These are phyloP conservation scores for Wickerhamomyces chambardii DNA, from an alignment of 805 yeast genomes.

Conservation along the genomic window DNA sequence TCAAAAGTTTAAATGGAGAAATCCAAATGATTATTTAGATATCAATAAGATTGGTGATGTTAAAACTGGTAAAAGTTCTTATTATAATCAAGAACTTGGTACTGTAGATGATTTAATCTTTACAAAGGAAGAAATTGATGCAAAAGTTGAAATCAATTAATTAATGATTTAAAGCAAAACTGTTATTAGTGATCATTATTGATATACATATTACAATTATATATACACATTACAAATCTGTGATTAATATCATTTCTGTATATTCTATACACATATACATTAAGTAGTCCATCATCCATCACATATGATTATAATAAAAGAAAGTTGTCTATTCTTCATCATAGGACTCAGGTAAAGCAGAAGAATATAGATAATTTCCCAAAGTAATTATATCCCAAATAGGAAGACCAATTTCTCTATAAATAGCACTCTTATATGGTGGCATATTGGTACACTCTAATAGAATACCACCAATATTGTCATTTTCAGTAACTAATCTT, in stretches of 20 bases:
- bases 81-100: constrained; percentile 26
- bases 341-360: constrained; percentile 2
- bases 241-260: too few species aligned
- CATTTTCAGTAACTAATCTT: constrained; percentile 12
- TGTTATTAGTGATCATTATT: too few species aligned
- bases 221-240: too few species aligned
- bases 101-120: constrained; percentile 11
- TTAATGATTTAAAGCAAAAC: too few species aligned
- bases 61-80: constrained; percentile 56
- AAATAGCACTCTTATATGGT: constrained; percentile 21
- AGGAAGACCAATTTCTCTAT: constrained; percentile 15
- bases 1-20: constrained; percentile 24
- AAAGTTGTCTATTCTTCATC: too few species aligned
- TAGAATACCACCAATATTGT: constrained; percentile 19
- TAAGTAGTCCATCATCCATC: too few species aligned
- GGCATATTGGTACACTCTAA: constrained; percentile 27
- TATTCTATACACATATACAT: too few species aligned
- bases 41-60: constrained; percentile 32
- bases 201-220: too few species aligned
- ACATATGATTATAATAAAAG: too few species aligned
- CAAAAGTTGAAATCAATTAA: too few species aligned
- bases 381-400: constrained; percentile 23
- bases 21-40: constrained; percentile 16
- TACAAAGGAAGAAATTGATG: not conserved
- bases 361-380: constrained; percentile 9